Evolutionary conservation across 305 asterid species (phyloP).

Genomic region (Euphrasia arctica): DNA sequence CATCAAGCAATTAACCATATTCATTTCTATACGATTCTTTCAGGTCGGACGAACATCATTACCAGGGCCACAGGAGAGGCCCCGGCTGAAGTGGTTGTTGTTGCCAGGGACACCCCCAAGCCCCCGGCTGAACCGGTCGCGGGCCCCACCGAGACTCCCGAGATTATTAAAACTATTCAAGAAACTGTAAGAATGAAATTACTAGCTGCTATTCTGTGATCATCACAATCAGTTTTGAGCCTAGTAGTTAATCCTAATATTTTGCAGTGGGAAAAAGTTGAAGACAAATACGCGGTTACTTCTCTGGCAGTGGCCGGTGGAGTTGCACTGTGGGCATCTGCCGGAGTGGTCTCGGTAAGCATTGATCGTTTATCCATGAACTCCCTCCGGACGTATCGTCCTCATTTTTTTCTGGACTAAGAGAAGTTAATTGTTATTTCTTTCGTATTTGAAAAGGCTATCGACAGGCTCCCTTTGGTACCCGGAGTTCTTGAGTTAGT

Average conservation of each 20-base stretch:
- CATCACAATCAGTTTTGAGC: too few species aligned
- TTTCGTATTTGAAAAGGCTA: slow-evolving; percentile 41
- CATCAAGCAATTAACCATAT: too few species aligned
- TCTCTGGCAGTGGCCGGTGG: slow-evolving; percentile 66
- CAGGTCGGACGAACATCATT: slow-evolving; percentile 52
- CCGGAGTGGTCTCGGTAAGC: slow-evolving; percentile 66
- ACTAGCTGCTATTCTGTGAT: too few species aligned
- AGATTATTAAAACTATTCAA: slow-evolving; percentile 48
- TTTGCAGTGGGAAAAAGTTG: slow-evolving; percentile 78
- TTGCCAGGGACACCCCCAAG: slow-evolving; percentile 65
- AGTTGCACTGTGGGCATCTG: slow-evolving; percentile 55
- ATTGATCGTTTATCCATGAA: not conserved
- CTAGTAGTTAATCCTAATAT: not conserved
- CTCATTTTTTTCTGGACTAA: too few species aligned
- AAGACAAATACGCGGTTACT: slow-evolving; percentile 81
- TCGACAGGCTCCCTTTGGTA: slow-evolving; percentile 82
- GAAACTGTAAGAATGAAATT: slow-evolving; percentile 58
- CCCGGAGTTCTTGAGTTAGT: slow-evolving; percentile 88
- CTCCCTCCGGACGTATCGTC: too few species aligned
- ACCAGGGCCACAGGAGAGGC: slow-evolving; percentile 75
- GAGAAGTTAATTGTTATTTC: too few species aligned
- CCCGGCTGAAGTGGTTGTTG: slow-evolving; percentile 45
- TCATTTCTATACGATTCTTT: not conserved
- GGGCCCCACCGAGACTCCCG: slow-evolving; percentile 52
- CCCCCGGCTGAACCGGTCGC: slow-evolving; percentile 55